Evolutionary conservation across 139 green algal species (phyloP).

Genomic region (Picochlorum sp.): DNA sequence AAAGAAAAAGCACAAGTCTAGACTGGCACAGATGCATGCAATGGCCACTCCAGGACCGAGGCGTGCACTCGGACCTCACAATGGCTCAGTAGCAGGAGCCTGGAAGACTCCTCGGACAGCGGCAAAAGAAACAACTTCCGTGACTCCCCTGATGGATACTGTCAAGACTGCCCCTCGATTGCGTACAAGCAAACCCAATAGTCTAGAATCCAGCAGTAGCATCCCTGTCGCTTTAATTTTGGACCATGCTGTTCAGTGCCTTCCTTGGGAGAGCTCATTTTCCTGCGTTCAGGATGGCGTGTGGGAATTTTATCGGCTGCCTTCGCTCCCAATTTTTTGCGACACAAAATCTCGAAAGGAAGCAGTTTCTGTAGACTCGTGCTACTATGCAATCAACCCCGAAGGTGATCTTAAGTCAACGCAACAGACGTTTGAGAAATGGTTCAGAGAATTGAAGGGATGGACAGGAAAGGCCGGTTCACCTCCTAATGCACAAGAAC

Average conservation of each 20-base stretch:
- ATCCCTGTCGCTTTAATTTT: constrained; percentile 51
- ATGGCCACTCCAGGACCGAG: neutral
- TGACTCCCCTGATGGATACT: too few species aligned
- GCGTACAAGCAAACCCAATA: too few species aligned
- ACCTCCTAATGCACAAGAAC: constrained; percentile 19
- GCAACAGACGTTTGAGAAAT: constrained; percentile 64
- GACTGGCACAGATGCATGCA: neutral
- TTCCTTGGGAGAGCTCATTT: constrained; percentile 68
- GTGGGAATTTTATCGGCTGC: constrained; percentile 39
- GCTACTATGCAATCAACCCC: constrained; percentile 84
- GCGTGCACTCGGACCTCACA: neutral
- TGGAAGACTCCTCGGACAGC: too few species aligned
- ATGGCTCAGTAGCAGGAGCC: neutral
- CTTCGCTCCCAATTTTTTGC: constrained; percentile 28
- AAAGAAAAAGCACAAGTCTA: constrained; percentile 14
- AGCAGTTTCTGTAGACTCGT: constrained; percentile 23
- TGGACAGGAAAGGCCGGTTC: constrained; percentile 60
- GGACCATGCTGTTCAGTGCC: constrained; percentile 42
- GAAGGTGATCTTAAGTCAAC: constrained; percentile 69
- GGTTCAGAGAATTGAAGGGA: constrained; percentile 42
- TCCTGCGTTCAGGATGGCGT: constrained; percentile 13
- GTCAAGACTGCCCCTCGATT: too few species aligned
- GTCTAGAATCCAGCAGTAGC: too few species aligned
- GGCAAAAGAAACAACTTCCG: too few species aligned
- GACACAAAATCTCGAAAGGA: constrained; percentile 1